Base-by-base conservation (phyloP, 169 alveolate species). In the Babesia sp. region DNA sequence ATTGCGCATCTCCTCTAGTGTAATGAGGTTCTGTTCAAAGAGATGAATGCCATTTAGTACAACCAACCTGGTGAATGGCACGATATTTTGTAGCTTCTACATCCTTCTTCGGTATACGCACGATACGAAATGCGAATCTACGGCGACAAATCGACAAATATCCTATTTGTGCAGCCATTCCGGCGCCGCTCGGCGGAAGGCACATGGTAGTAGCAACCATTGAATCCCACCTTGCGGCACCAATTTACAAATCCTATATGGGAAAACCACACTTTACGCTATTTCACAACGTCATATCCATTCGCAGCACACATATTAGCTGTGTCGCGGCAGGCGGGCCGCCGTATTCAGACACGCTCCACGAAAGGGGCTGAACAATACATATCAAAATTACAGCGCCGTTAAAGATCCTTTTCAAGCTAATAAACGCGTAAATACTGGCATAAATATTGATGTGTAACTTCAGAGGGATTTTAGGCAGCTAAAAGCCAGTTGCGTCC, bases 81-180 rank as follows among this genome's bases (percentile, higher is more conserved):
- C 79, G 60, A 37, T 68, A 54, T 37, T 56, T 14, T 44, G 1
- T 48, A n/a, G 67, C 14, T 48, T 76, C 37, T 28, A 55, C 46
- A 31, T 76, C 42, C 42, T 34, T 51, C 50, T 61, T 63, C 1
- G 85, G 85, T 22, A 76, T 41, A 29, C 85, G 29, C 22, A 59
- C 55, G 24, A 76, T 76, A 34, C 85, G 77, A 55, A 55, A 76
- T 1, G 85, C 71, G 34, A 39, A 66, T 20, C 33, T 22, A 12
- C 73, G 11, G 28, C 60, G 28, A 24, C 31, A 26, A 14, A 59
- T 41, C 48, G 53, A 22, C 45, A 45, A 36, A 33, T 31, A 22
- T 22, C 51, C 37, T 5, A 41, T 39, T 29, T 36, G 37, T 0
- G 64, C 51, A 29, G 26, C 45, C 4, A 22, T 31, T 14, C 59